These are phyloP conservation scores for Larix kaempferi DNA, from an alignment of 75 land plant genomes.

Conservation along the genomic window DNA sequence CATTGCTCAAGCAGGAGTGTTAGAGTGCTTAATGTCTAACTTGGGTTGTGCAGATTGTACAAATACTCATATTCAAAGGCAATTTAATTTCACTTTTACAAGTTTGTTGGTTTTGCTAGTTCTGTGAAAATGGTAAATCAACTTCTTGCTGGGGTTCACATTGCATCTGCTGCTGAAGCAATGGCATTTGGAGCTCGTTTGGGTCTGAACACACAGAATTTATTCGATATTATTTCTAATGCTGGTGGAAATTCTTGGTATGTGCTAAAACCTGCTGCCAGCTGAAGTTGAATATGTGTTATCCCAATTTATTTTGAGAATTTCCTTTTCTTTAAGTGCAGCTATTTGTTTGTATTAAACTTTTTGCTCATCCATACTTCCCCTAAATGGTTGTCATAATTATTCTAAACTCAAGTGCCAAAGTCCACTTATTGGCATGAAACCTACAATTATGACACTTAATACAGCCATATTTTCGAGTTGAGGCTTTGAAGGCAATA, in stretches of 20 bases:
- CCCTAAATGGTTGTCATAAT: not conserved
- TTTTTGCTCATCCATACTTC: not conserved
- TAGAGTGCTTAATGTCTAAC: not conserved
- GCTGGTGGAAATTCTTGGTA: conserved; percentile 85
- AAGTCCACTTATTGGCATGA: not conserved
- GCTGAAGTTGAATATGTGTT: no score
- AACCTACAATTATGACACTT: not conserved
- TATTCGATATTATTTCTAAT: conserved; percentile 68
- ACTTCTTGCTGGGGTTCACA: conserved; percentile 97
- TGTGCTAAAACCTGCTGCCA: not conserved
- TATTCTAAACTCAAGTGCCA: not conserved
- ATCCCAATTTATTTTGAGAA: no score
- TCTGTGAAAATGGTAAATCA: conserved; percentile 97
- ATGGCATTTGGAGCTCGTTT: conserved; percentile 96
- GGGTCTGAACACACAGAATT: conserved; percentile 62
- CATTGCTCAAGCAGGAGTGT: not conserved
- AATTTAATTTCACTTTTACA: not conserved
- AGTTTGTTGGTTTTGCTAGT: conserved; percentile 36
- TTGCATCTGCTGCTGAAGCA: conserved; percentile 92
- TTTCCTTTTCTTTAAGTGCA: no score
- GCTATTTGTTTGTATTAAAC: no score
- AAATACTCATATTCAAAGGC: not conserved
- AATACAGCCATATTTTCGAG: not conserved
- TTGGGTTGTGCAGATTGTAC: not conserved
- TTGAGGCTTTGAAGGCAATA: not conserved